Evolutionary conservation across 371 early-diverging fungal genomes (phyloP), one percentile per base, ranked within the genome.

Genomic region (Actinomortierella wolfii): DNA sequence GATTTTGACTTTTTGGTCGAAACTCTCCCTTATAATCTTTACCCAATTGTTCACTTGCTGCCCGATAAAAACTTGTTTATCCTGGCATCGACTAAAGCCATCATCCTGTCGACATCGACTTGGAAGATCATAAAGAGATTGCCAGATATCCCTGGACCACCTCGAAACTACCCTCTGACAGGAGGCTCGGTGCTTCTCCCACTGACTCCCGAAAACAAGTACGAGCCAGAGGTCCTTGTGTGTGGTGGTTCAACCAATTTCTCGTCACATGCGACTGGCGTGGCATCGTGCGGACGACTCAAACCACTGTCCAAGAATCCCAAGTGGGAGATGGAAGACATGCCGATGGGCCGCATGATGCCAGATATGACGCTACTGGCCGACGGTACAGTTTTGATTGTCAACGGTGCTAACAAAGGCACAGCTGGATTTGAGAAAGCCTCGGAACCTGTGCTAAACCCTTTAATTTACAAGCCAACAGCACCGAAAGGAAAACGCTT

Each of bases 11-110:
- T 88, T 51, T 60, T 89, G 4, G 76, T 81, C 53, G 84, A 86
- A 39, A 85, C 86, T 5, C 64, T 89, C 45, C 89, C 89, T 20
- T 83, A 80, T 59, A 87, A 89, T 56, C 61, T 87, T 52, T 88
- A 84, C 53, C 80, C 78, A 1, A 61, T 68, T 8, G 73, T 67
- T 0, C 74, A 71, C 39, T 60, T 78, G 9, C 54, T 78, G 7
- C 74, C 78, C 7, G 68, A 69, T 59, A 83, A 81, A 15, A 79
- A 81, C 28, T 57, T 82, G 8, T 85, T 83, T 61, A 79, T 86
- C 23, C 80, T 86, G 51, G 87, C 85, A 29, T 80, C 79, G 43
- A 82, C 57, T 1, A 75, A 82, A 55, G 82, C 85, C 29, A 70
- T 85, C 46, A 83, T 86, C 44, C 80, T 78, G 42, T 79, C 83